phyloP scores from a whole-genome alignment of 2,329 filamentous ascomycete genomes.

The Pezicula carpinea region DNA sequence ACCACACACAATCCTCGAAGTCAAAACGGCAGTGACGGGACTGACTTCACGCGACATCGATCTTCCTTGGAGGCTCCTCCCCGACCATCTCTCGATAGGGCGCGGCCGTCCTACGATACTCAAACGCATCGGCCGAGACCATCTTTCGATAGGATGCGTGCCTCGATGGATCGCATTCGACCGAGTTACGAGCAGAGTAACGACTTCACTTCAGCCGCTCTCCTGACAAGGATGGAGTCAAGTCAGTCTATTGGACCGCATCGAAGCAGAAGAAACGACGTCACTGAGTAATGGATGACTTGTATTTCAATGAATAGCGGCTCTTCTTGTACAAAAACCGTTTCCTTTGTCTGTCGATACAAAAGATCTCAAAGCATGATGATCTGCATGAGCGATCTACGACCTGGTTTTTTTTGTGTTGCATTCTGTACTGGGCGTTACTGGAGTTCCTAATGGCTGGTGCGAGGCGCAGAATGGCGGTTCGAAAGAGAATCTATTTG shows the following conservation, averaged over 20 bases:
- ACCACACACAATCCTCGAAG: conserved; percentile 75
- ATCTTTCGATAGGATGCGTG: conserved; percentile 82
- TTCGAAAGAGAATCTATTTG: neutral
- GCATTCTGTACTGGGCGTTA: conserved; percentile 25
- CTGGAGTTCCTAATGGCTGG: conserved; percentile 15
- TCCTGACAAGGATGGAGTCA: conserved; percentile 79
- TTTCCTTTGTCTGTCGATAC: conserved; percentile 32
- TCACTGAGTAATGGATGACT: conserved; percentile 12
- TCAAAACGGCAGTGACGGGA: conserved; percentile 90
- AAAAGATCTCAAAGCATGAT: conserved; percentile 34
- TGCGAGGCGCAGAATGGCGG: neutral
- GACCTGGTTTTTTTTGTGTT: conserved; percentile 23
- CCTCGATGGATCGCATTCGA: conserved; percentile 80
- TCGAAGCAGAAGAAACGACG: conserved; percentile 20
- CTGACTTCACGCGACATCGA: conserved; percentile 73
- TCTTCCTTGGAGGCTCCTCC: conserved; percentile 50
- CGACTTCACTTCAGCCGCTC: conserved; percentile 87
- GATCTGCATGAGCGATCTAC: conserved; percentile 49
- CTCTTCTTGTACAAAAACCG: conserved; percentile 27
- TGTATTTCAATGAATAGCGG: conserved; percentile 3
- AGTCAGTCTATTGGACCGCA: conserved; percentile 37
- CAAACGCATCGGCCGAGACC: conserved; percentile 60
- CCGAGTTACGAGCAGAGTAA: conserved; percentile 81
- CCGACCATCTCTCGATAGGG: conserved; percentile 47
- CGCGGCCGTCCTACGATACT: conserved; percentile 43